Evolutionary conservation across 306 rosid genomes (phyloP).

Genomic region (Purshia tridentata): DNA sequence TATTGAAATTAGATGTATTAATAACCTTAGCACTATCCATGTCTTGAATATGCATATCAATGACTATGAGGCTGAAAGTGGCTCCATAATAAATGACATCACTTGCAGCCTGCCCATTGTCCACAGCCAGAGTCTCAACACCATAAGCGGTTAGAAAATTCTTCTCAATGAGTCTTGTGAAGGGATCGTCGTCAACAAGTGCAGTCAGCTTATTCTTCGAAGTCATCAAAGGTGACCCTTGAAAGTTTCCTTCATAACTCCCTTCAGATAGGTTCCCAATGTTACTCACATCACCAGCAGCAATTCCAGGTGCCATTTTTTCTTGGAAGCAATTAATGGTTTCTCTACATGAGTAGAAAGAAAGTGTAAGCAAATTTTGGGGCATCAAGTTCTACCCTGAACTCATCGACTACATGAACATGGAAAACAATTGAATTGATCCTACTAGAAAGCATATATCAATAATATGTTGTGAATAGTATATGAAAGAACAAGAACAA

Average conservation of each 20-base stretch:
- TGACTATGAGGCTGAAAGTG: conserved; percentile 19
- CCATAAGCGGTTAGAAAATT: neutral
- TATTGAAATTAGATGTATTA: neutral
- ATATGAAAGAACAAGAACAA: too few relatives aligned
- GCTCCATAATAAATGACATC: conserved; percentile 16
- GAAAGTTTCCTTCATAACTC: too few relatives aligned
- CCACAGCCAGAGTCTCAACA: conserved; percentile 16
- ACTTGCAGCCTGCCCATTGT: conserved; percentile 19
- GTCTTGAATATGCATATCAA: conserved; percentile 8
- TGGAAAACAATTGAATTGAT: neutral
- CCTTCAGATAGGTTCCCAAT: too few relatives aligned
- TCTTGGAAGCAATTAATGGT: neutral
- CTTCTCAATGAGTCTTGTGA: neutral
- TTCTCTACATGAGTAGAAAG: neutral
- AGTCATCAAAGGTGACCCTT: neutral
- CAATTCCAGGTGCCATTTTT: neutral
- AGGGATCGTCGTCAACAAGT: conserved; percentile 17
- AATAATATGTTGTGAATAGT: too few relatives aligned
- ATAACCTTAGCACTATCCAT: conserved; percentile 15
- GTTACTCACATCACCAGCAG: neutral
- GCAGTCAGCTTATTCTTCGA: conserved; percentile 24
- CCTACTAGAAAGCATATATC: too few relatives aligned
- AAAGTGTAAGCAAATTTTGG: neutral
- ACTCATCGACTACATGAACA: too few relatives aligned
- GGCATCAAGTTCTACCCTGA: neutral